These are phyloP conservation scores for Russula olivacea DNA, from an alignment of 768 basidiomycete genomes.

Conservation along the genomic window DNA sequence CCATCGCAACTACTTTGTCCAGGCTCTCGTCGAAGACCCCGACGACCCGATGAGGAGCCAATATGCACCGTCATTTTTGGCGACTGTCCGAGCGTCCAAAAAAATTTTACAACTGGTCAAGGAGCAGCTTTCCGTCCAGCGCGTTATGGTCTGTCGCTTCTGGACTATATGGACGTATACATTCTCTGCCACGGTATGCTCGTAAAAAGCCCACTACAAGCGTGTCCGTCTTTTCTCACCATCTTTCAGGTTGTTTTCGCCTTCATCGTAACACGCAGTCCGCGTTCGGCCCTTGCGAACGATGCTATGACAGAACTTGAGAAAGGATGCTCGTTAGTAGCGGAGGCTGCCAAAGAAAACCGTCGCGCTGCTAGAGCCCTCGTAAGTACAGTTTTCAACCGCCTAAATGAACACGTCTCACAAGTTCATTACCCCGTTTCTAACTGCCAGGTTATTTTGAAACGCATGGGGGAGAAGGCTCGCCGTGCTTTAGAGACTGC, in stretches of 20 bases:
- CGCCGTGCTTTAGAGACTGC: constrained; percentile 46
- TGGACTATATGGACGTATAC: constrained; percentile 56
- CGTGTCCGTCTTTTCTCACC: constrained; percentile 17
- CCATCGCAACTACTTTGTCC: constrained; percentile 53
- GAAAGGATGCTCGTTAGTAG: constrained; percentile 59
- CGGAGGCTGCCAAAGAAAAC: constrained; percentile 51
- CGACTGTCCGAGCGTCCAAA: constrained; percentile 48
- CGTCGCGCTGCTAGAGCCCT: constrained; percentile 61
- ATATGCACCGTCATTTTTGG: constrained; percentile 45
- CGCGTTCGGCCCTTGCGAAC: constrained; percentile 58
- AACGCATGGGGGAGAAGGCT: constrained; percentile 59
- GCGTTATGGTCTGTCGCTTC: constrained; percentile 43
- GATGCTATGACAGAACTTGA: constrained; percentile 67
- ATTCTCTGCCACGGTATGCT: constrained; percentile 50
- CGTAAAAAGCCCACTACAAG: constrained; percentile 36
- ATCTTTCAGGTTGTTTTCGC: constrained; percentile 64
- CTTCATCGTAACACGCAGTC: constrained; percentile 69
- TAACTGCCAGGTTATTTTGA: constrained; percentile 50
- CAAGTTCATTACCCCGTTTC: not conserved
- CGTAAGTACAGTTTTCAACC: constrained; percentile 35
- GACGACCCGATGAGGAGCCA: constrained; percentile 44
- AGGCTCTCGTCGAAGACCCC: constrained; percentile 46
- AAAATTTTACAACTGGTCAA: constrained; percentile 40
- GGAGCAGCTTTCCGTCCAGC: constrained; percentile 40
- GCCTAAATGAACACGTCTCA: not conserved